A percentile compares a stretch with the other conserved stretches of the same genome.
phyloP scores from a whole-genome alignment of 768 basidiomycete genomes.

The Leccinum broughii region DNA sequence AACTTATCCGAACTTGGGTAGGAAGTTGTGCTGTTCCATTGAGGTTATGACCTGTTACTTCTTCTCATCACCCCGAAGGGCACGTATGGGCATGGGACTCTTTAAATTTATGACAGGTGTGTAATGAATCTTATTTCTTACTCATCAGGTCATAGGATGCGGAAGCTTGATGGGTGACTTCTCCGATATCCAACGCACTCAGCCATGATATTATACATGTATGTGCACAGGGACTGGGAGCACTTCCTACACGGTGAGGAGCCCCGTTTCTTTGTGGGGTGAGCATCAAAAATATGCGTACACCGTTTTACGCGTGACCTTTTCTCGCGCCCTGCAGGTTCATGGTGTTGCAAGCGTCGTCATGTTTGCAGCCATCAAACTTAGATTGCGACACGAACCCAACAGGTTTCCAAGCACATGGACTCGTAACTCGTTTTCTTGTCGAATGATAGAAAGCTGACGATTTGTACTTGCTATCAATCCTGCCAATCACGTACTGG shows the following conservation, averaged over 20 bases:
- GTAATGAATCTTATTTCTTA: constrained; percentile 6
- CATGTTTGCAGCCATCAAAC: constrained; percentile 13
- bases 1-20: constrained; percentile 51
- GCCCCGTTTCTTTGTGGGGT: constrained; percentile 52
- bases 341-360: constrained; percentile 11
- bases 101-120: constrained; percentile 45
- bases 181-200: not conserved
- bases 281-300: not conserved
- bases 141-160: constrained; percentile 13
- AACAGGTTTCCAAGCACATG: too few species aligned
- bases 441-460: too few species aligned
- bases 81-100: constrained; percentile 50
- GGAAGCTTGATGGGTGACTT: constrained; percentile 25
- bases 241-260: constrained; percentile 55
- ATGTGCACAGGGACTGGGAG: constrained; percentile 47
- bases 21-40: constrained; percentile 1
- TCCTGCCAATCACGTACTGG: too few species aligned
- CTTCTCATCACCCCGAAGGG: constrained; percentile 11
- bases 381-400: constrained; percentile 3
- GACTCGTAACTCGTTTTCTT: too few species aligned
- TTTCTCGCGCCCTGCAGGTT: constrained; percentile 12
- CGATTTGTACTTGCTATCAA: too few species aligned
- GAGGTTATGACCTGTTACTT: not conserved
- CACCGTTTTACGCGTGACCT: constrained; percentile 1
- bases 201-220: constrained; percentile 24